Percentiles rank a stretch among this genome's conserved stretches.
These are phyloP conservation scores for Gorgonomyces haynaldii DNA, from an alignment of 192 early-diverging fungal genomes.

Conservation along the genomic window DNA sequence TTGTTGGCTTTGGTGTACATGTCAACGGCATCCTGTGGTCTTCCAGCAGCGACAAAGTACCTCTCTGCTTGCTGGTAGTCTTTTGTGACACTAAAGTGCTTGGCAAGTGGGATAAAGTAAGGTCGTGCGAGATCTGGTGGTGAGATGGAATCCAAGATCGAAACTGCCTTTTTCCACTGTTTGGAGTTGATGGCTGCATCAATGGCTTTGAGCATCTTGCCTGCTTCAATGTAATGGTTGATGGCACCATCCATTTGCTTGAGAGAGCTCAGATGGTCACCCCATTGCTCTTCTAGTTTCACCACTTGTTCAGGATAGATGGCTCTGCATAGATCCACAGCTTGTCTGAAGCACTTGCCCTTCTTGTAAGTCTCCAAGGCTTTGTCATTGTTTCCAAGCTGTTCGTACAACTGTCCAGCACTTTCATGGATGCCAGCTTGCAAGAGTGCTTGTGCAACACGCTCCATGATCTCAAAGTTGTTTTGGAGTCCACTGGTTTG, in stretches of 20 bases:
- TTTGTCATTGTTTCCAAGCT: conserved; percentile 37
- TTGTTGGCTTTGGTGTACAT: conserved; percentile 48
- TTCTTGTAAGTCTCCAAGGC: conserved; percentile 48
- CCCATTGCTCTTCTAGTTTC: conserved; percentile 55
- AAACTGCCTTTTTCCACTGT: conserved; percentile 53
- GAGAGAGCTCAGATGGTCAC: conserved; percentile 45
- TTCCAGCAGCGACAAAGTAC: conserved; percentile 43
- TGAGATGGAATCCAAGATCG: conserved; percentile 45
- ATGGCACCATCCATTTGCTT: conserved; percentile 56
- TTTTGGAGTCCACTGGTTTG: too few relatives aligned
- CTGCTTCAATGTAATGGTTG: conserved; percentile 57
- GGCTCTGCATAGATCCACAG: conserved; percentile 41
- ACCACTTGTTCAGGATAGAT: conserved; percentile 45
- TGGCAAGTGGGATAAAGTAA: conserved; percentile 39
- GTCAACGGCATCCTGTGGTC: conserved; percentile 51
- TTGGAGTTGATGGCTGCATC: conserved; percentile 43
- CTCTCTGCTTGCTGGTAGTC: conserved; percentile 41
- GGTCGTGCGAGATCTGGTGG: conserved; percentile 35
- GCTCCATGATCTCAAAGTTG: conserved; percentile 44
- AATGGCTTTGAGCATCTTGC: conserved; percentile 42
- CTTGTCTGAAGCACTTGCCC: conserved; percentile 47
- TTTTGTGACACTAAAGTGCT: conserved; percentile 33
- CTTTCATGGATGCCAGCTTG: conserved; percentile 46
- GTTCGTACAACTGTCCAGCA: conserved; percentile 50
- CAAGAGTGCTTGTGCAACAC: conserved; percentile 39